Evolutionary conservation across 2,329 filamentous ascomycete genomes (phyloP).

Genomic region (Raffaelea albimanens): DNA sequence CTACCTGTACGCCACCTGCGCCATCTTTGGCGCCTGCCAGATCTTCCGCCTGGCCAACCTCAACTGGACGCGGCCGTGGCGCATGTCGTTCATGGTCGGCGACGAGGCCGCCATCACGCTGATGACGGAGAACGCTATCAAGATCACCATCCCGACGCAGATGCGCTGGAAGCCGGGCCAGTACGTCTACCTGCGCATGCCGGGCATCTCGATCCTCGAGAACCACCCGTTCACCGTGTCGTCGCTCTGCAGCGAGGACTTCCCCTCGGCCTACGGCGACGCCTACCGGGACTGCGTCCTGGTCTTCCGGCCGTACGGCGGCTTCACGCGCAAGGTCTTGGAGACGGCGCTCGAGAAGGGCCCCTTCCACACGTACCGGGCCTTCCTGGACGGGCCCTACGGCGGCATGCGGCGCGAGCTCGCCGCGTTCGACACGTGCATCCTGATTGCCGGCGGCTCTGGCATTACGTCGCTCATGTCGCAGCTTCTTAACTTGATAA

Average conservation of each 20-base stretch:
- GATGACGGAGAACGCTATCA: constrained; percentile 88
- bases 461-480: constrained; percentile 91
- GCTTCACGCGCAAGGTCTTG: constrained; percentile 81
- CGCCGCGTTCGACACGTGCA: constrained; percentile 85
- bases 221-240: constrained; percentile 96
- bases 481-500: constrained; percentile 87
- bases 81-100: constrained; percentile 74
- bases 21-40: constrained; percentile 70
- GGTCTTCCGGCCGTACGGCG: constrained; percentile 84
- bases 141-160: constrained; percentile 87
- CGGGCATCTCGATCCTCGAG: constrained; percentile 79
- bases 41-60: constrained; percentile 68
- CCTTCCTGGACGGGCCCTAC: constrained; percentile 89
- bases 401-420: constrained; percentile 87
- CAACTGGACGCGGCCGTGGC: constrained; percentile 80
- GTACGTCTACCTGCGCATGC: constrained; percentile 91
- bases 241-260: constrained; percentile 85
- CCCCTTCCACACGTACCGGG: constrained; percentile 83
- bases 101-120: constrained; percentile 86
- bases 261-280: constrained; percentile 84
- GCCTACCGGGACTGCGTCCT: constrained; percentile 81
- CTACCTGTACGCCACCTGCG: constrained; percentile 75
- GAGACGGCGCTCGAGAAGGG: constrained; percentile 75
- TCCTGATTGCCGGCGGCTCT: constrained; percentile 87
- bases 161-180: constrained; percentile 90